A percentile compares a stretch with the other conserved stretches of the same genome.
Conservation (phyloP, 2,329 filamentous ascomycete species). For the Trichoderma koningii region DNA sequence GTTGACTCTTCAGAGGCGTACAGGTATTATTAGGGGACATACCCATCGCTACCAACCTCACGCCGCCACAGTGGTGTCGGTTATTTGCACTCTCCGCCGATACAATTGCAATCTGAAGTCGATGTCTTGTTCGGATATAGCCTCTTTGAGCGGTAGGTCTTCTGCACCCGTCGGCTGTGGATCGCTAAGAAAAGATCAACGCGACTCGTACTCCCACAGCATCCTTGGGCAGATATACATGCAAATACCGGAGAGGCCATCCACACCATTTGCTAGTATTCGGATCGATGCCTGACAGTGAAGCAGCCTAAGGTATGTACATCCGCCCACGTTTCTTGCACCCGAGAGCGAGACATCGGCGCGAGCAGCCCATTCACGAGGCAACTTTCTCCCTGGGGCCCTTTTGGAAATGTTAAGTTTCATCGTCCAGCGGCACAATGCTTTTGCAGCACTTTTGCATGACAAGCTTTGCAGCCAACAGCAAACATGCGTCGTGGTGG, state of each 20-base stretch:
- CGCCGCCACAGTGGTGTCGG: background rate
- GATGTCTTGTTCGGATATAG: background rate
- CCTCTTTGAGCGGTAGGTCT: background rate
- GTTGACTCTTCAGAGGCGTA: too few relatives aligned
- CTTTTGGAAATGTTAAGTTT: background rate
- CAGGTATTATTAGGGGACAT: too few relatives aligned
- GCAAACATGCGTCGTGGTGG: conserved; percentile 3
- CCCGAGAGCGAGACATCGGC: too few relatives aligned
- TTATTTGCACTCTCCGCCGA: background rate
- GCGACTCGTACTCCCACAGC: background rate
- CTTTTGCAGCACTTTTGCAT: conserved; percentile 7
- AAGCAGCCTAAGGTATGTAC: too few relatives aligned
- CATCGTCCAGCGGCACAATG: background rate
- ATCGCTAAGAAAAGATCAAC: background rate
- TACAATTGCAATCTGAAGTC: background rate
- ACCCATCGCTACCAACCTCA: too few relatives aligned
- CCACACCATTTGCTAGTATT: background rate
- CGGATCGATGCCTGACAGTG: too few relatives aligned
- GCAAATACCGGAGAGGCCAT: too few relatives aligned
- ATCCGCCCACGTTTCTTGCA: too few relatives aligned
- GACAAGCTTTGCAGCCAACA: conserved; percentile 9
- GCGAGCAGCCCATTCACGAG: too few relatives aligned
- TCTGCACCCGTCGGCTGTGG: background rate
- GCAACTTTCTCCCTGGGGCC: too few relatives aligned
- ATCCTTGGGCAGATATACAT: too few relatives aligned